phyloP scores from a whole-genome alignment of 768 basidiomycete species.

The Epithele typhae region DNA sequence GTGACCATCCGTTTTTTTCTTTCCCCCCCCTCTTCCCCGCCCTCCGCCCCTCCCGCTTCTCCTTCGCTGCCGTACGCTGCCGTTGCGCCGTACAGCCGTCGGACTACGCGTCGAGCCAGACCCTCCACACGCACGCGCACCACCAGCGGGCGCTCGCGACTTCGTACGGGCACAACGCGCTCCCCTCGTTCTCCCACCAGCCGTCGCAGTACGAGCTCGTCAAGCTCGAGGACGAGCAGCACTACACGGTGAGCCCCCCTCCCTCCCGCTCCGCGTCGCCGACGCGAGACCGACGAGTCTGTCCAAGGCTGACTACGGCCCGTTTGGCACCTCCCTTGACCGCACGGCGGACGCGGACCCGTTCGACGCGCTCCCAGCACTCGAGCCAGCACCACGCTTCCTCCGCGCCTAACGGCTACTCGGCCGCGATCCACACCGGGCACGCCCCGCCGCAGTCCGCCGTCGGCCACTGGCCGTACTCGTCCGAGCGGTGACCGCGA shows the following conservation, averaged over 20 bases:
- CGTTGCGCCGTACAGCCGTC: slow-evolving; percentile 59
- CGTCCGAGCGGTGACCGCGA: slow-evolving; percentile 8
- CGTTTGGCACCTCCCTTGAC: no score
- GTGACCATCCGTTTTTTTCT: slow-evolving; percentile 42
- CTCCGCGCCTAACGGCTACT: slow-evolving; percentile 1
- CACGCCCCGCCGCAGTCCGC: slow-evolving; percentile 6
- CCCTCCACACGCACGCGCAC: slow-evolving; percentile 20
- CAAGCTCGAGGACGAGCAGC: slow-evolving; percentile 68
- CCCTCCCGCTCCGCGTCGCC: neutral
- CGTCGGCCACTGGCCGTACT: slow-evolving; percentile 12
- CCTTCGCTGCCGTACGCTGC: no score
- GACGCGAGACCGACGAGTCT: neutral
- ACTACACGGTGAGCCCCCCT: slow-evolving; percentile 42
- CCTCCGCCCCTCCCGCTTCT: no score
- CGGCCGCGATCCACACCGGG: slow-evolving; percentile 3
- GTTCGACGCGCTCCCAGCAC: slow-evolving; percentile 4
- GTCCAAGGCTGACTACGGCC: no score
- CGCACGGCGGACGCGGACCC: no score
- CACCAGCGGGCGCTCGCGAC: slow-evolving; percentile 10
- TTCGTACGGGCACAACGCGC: slow-evolving; percentile 12
- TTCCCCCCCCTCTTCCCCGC: no score
- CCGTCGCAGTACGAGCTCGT: slow-evolving; percentile 40
- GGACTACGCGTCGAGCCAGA: slow-evolving; percentile 49
- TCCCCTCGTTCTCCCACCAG: slow-evolving; percentile 17
- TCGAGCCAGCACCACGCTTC: slow-evolving; percentile 2